Conservation (phyloP, 2,329 filamentous ascomycete genomes). For the Thielaviopsis punctulata region DNA sequence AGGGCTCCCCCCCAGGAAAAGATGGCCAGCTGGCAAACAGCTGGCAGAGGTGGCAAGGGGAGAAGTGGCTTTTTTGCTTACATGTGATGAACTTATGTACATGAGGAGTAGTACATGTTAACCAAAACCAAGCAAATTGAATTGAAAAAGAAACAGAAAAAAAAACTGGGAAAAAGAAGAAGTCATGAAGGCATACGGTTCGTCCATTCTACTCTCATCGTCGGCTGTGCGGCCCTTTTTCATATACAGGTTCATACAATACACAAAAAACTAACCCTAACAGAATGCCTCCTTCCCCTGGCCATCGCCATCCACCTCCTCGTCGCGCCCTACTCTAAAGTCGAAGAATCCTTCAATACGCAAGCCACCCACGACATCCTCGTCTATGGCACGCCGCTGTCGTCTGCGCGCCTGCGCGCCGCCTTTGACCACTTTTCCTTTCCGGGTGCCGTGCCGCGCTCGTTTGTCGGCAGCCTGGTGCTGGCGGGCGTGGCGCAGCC, state of each 20-base stretch:
- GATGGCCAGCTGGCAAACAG: no score
- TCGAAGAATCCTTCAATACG: conserved; percentile 96
- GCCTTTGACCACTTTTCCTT: conserved; percentile 84
- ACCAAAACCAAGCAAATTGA: no score
- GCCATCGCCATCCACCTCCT: conserved; percentile 52
- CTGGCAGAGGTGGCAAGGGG: no score
- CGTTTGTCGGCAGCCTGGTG: conserved; percentile 67
- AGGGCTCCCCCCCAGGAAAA: no score
- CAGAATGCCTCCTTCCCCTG: conserved; percentile 37
- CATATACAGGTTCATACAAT: no score
- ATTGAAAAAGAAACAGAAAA: not conserved
- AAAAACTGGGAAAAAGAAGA: no score
- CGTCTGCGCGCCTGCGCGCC: conserved; percentile 29
- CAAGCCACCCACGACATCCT: conserved; percentile 87
- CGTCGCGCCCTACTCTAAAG: conserved; percentile 79
- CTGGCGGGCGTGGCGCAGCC: conserved; percentile 59
- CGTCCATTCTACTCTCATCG: conserved; percentile 11
- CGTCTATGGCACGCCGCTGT: conserved; percentile 53
- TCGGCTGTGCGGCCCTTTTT: no score
- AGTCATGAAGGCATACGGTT: conserved; percentile 10
- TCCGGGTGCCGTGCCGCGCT: conserved; percentile 77
- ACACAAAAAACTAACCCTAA: conserved; percentile 15
- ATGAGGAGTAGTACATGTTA: no score
- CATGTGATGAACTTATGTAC: no score
- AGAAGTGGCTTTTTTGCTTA: no score